Evolutionary conservation across 768 basidiomycete genomes (phyloP), one percentile per base, ranked within the genome.

Genomic region (Coprinopsis sp.): DNA sequence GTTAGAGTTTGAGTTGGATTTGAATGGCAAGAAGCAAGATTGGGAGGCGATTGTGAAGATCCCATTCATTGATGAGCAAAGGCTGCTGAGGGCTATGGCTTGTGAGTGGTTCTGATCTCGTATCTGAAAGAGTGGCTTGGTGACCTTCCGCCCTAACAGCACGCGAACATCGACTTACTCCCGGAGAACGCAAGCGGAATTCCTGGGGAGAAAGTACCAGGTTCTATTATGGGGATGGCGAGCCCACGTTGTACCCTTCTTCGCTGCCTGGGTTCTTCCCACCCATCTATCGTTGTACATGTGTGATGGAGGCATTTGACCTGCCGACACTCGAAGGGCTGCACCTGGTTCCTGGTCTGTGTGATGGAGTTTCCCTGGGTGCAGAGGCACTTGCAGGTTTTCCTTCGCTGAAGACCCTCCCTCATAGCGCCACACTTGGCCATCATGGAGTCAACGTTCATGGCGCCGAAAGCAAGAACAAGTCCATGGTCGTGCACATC

Each of bases 31-130:
- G 77, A 98, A 93, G 63, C 84, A 87, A 55, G 95, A 97, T 21
- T 99, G 96, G 96, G 96, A 99, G 64, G 95, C 96, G 0, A 81
- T 98, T 41, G 92, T 99, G 44, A 98, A 98, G 69, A 97, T 99
- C 54, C 96, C 96, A 0, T 99, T 99, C 65, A 97, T 99, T 50
- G 84, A 96, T 37, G 82, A 94, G 62, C 55, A 67, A 10, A 74
- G 91, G 42, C 62, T 99, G 18, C 67, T 96, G 25, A 70, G 70
- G 25, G 89, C 94, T 3, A 97, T 99, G 95, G 67, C 72, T 25
- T 65, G 91, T 90, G 62, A 57, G 82, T 69, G 33, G 28, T 39
- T 37, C 29, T 43, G 24, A 30, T 24, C 6, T 21, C 8, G 22
- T 19, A 13, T 28, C 27, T 42, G 5, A 28, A 28, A 4, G 27